A percentile compares a stretch with the other conserved stretches of the same genome.
These are phyloP conservation scores for Fusarium brachygibbosum DNA, from an alignment of 2,329 filamentous ascomycete species.

Conservation along the genomic window DNA sequence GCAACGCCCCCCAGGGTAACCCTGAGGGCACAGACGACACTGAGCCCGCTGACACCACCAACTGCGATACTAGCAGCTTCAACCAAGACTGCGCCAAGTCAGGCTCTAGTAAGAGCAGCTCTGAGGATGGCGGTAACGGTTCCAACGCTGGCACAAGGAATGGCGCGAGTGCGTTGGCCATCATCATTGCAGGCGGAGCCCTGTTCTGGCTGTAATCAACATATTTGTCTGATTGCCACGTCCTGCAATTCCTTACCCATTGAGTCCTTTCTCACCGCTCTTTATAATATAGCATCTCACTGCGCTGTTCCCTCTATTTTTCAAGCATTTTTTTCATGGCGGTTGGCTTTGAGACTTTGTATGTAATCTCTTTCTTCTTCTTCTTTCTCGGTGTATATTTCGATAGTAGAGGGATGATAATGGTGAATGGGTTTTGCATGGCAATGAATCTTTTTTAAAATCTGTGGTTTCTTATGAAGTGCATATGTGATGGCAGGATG, in stretches of 20 bases:
- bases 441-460: background rate
- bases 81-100: constrained; percentile 56
- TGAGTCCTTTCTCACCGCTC: constrained; percentile 18
- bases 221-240: background rate
- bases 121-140: constrained; percentile 51
- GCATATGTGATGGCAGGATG: constrained; percentile 8
- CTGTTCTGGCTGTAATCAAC: constrained; percentile 53
- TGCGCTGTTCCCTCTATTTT: constrained; percentile 25
- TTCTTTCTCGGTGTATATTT: constrained; percentile 44
- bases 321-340: constrained; percentile 38
- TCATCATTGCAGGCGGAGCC: constrained; percentile 55
- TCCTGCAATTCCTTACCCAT: constrained; percentile 14
- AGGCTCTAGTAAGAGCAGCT: constrained; percentile 45
- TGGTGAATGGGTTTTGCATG: constrained; percentile 31
- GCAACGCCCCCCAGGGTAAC: constrained; percentile 35
- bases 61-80: constrained; percentile 58
- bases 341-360: constrained; percentile 36
- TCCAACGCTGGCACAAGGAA: constrained; percentile 52
- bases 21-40: constrained; percentile 37
- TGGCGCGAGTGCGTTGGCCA: constrained; percentile 55
- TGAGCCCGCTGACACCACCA: constrained; percentile 43
- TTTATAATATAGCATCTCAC: constrained; percentile 36
- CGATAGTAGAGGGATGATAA: constrained; percentile 30
- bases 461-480: background rate
- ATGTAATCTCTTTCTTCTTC: constrained; percentile 39